Percentiles rank a stretch among this genome's conserved stretches.
Evolutionary conservation across 805 yeast species (phyloP).

Genomic region (Ogataea sp.): DNA sequence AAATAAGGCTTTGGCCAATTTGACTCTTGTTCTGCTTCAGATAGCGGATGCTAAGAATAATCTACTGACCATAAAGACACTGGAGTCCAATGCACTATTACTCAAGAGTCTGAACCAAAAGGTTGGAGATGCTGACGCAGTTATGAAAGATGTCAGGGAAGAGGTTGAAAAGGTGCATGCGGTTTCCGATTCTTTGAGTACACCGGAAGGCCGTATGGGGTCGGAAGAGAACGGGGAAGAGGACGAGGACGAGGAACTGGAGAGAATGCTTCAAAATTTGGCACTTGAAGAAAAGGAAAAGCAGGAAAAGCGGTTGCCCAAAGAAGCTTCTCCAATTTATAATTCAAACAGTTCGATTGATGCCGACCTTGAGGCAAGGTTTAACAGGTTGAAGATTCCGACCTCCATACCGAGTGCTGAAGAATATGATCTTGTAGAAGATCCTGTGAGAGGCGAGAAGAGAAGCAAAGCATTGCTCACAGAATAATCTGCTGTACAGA

Average conservation of each 20-base stretch:
- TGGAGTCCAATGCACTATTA: slow-evolving; percentile 17
- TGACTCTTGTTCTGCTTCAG: slow-evolving; percentile 13
- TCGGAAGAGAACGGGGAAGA: slow-evolving; percentile 1
- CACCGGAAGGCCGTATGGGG: not conserved
- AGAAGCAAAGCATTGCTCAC: too few relatives aligned
- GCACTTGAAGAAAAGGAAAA: slow-evolving; percentile 3
- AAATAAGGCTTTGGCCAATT: slow-evolving; percentile 13
- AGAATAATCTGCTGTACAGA: too few relatives aligned
- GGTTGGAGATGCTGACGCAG: slow-evolving; percentile 11
- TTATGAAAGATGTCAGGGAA: slow-evolving; percentile 11
- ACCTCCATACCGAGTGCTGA: too few relatives aligned
- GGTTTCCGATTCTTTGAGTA: slow-evolving; percentile 8
- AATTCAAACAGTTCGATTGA: too few relatives aligned
- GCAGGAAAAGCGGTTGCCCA: not conserved
- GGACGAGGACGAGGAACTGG: slow-evolving; percentile 14
- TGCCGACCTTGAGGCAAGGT: too few relatives aligned
- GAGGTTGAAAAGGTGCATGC: slow-evolving; percentile 14
- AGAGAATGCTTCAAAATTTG: slow-evolving; percentile 13
- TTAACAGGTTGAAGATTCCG: too few relatives aligned
- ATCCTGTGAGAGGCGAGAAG: too few relatives aligned
- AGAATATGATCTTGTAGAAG: too few relatives aligned
- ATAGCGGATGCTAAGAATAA: slow-evolving; percentile 21
- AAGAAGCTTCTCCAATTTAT: too few relatives aligned
- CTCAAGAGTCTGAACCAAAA: slow-evolving; percentile 17
- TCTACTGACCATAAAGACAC: slow-evolving; percentile 11